Base-by-base conservation (phyloP, 352 stramenopile genomes). In the Elongisporangium undulatum region DNA sequence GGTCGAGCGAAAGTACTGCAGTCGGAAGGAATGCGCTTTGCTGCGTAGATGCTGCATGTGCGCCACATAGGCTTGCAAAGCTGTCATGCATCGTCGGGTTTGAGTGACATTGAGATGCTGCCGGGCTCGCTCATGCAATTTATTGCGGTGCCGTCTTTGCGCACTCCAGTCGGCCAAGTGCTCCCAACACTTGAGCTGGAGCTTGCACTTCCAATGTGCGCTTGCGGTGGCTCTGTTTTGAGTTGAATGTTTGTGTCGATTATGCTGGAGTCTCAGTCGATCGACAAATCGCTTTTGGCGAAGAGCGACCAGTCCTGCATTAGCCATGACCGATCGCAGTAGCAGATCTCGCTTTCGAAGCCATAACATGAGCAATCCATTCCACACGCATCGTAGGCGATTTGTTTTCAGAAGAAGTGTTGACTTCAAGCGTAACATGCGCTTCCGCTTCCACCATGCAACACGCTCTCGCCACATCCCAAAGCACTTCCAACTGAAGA, bases 401-500 rank as follows among this genome's bases (percentile, higher is more conserved):
- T 60, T 45, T 4, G 23, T 29, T n/a, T 29, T 55, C 29, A 24
- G 7, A 19, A 57, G 16, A 12, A 15, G 13, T 0, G 1, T 17
- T 20, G 62, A 59, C 1, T 55, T 24, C 3, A 17, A 24, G 15
- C 4, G 22, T 2, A 76, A 19, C 6, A 51, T 3, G 6, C 57
- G 59, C 23, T 80, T 69, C 4, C 58, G 66, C 20, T 62, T 73
- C 51, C 56, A 63, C 50, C 63, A 69, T 1, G 13, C 15, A 10
- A 57, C 34, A 29, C 58, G 62, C 4, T 10, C 24, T 55, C 45
- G 58, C 77, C 79, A 89, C 9, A 68, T 16, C 9, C 16, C n/a
- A 12, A 86, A 69, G 50, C 61, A 67, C 21, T 77, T 83, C 21
- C 66, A 53, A 20, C 29, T 62, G 21, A 69, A 74, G 51, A 84